phyloP scores from a whole-genome alignment of 2,329 filamentous ascomycete genomes.

The Hypoxylon sp. region DNA sequence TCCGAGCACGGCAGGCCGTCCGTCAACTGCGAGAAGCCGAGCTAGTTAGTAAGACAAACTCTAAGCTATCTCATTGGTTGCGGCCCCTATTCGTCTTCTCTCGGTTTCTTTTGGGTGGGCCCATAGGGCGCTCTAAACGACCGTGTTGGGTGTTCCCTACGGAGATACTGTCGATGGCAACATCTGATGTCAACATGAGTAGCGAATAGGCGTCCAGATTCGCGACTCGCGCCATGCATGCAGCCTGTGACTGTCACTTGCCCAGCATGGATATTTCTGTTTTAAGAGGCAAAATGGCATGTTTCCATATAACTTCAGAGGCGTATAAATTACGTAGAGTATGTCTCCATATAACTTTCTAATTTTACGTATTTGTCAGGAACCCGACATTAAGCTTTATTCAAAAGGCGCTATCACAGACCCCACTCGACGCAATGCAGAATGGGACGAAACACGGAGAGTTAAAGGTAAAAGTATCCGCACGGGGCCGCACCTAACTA shows the following conservation, averaged over 20 bases:
- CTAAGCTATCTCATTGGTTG: slow-evolving; percentile 35
- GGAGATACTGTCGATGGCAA: slow-evolving; percentile 31
- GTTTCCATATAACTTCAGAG: neutral
- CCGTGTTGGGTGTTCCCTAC: slow-evolving; percentile 12
- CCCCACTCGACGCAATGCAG: slow-evolving; percentile 10
- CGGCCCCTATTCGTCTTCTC: slow-evolving; percentile 31
- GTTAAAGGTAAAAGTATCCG: slow-evolving; percentile 15
- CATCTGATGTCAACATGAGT: slow-evolving; percentile 31
- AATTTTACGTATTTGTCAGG: slow-evolving; percentile 25
- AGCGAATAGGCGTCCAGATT: slow-evolving; percentile 21
- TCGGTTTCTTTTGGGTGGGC: slow-evolving; percentile 38
- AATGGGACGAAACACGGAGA: neutral
- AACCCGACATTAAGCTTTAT: slow-evolving; percentile 16
- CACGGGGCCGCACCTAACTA: slow-evolving; percentile 5
- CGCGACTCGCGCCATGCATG: slow-evolving; percentile 19
- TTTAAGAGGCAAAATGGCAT: slow-evolving; percentile 1
- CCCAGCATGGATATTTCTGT: neutral
- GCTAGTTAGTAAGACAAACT: slow-evolving; percentile 39
- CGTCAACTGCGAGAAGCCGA: slow-evolving; percentile 23
- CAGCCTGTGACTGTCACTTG: slow-evolving; percentile 19
- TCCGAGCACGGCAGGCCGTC: slow-evolving; percentile 33
- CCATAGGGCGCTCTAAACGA: slow-evolving; percentile 27
- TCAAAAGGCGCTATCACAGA: slow-evolving; percentile 4
- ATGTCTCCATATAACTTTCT: neutral
- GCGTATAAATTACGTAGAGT: neutral